These are phyloP conservation scores for Stellera chamaejasme DNA, from an alignment of 345 rosid species.

Conservation along the genomic window DNA sequence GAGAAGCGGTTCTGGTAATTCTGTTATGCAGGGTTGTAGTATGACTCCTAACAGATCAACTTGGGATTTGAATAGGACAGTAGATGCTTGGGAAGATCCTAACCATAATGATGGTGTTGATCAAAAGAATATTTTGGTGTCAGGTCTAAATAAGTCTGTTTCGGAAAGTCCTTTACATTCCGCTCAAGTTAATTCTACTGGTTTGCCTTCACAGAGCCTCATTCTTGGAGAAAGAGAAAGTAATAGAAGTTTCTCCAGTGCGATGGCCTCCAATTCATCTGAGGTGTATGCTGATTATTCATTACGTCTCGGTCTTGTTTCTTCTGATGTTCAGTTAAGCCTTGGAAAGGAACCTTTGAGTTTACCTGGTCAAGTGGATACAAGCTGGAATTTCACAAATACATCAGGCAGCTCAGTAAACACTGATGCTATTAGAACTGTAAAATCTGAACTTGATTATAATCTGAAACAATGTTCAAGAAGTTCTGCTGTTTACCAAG, in stretches of 20 bases:
- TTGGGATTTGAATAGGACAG: constrained; percentile 84
- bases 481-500: constrained; percentile 11
- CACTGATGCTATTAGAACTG: constrained; percentile 19
- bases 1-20: constrained; percentile 15
- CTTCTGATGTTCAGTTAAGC: constrained; percentile 19
- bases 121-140: constrained; percentile 16
- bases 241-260: too few species aligned
- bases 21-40: constrained; percentile 15
- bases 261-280: constrained; percentile 14
- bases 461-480: constrained; percentile 16
- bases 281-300: constrained; percentile 23
- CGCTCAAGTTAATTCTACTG: constrained; percentile 11
- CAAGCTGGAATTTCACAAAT: constrained; percentile 10
- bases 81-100: constrained; percentile 78
- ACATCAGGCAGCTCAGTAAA: constrained; percentile 18
- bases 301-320: constrained; percentile 48
- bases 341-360: constrained; percentile 15
- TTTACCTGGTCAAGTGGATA: constrained; percentile 14
- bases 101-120: constrained; percentile 20
- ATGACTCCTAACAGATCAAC: constrained; percentile 41
- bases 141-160: constrained; percentile 8
- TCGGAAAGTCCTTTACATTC: constrained; percentile 13
- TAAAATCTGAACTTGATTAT: constrained; percentile 60
- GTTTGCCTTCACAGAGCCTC: constrained; percentile 17
- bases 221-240: constrained; percentile 10